Evolutionary conservation across 768 basidiomycete genomes (phyloP).

Genomic region (Trametes maxima): DNA sequence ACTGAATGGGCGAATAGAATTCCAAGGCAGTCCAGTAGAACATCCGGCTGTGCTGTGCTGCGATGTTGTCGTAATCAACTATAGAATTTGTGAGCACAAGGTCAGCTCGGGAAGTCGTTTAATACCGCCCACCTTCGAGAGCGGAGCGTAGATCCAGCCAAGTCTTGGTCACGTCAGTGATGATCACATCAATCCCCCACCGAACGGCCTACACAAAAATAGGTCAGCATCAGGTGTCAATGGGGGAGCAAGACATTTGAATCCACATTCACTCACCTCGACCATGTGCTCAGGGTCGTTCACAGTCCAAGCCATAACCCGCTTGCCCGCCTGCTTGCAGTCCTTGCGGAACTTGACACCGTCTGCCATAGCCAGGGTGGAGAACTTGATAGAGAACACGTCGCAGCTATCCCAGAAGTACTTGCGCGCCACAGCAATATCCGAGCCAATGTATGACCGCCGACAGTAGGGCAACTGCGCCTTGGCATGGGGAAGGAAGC

Average conservation of each 20-base stretch:
- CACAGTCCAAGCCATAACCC: slow-evolving; percentile 95
- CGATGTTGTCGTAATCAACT: slow-evolving; percentile 71
- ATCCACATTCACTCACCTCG: slow-evolving; percentile 61
- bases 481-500: slow-evolving; percentile 80
- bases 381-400: slow-evolving; percentile 85
- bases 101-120: background rate
- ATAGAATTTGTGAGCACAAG: slow-evolving; percentile 3
- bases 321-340: slow-evolving; percentile 79
- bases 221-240: slow-evolving; percentile 3
- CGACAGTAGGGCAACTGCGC: slow-evolving; percentile 78
- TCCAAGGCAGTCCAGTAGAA: slow-evolving; percentile 74
- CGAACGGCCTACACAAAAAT: slow-evolving; percentile 59
- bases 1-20: slow-evolving; percentile 56
- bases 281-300: slow-evolving; percentile 89
- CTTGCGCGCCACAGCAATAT: slow-evolving; percentile 68
- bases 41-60: slow-evolving; percentile 60
- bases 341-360: slow-evolving; percentile 81
- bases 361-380: slow-evolving; percentile 65
- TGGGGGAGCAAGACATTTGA: background rate
- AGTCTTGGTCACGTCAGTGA: slow-evolving; percentile 46
- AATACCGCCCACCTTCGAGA: slow-evolving; percentile 27
- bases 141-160: slow-evolving; percentile 43
- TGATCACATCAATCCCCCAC: slow-evolving; percentile 49
- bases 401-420: slow-evolving; percentile 91
- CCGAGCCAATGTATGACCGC: slow-evolving; percentile 82